Evolutionary conservation across 139 green algal species (phyloP).

Genomic region (Pycnococcus provasolii): DNA sequence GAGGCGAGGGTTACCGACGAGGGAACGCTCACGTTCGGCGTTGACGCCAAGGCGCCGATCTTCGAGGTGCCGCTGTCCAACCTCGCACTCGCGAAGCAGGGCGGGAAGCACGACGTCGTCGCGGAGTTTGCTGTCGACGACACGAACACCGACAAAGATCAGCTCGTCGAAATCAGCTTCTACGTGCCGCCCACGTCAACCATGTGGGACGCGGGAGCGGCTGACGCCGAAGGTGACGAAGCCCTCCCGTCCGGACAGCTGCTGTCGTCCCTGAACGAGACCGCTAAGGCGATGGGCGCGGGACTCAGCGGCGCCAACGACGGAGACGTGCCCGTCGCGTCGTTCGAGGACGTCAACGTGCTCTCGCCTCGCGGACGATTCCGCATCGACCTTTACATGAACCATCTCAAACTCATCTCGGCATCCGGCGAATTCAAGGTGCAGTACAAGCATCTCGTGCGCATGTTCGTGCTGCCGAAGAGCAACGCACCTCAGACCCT

Average conservation of each 20-base stretch:
- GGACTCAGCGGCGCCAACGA: slow-evolving; percentile 24
- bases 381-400: slow-evolving; percentile 40
- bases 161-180: slow-evolving; percentile 78
- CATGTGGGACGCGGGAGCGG: slow-evolving; percentile 21
- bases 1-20: slow-evolving; percentile 42
- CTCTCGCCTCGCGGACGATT: slow-evolving; percentile 34
- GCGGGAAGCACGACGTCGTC: slow-evolving; percentile 73
- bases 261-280: background rate
- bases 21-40: slow-evolving; percentile 58
- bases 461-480: slow-evolving; percentile 86
- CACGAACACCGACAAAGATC: slow-evolving; percentile 57
- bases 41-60: slow-evolving; percentile 46
- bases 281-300: slow-evolving; percentile 24
- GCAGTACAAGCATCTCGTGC: slow-evolving; percentile 71
- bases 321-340: slow-evolving; percentile 22
- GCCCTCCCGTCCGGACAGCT: background rate
- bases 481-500: slow-evolving; percentile 71
- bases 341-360: slow-evolving; percentile 64
- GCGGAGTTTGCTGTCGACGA: slow-evolving; percentile 88
- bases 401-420: slow-evolving; percentile 29
- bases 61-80: slow-evolving; percentile 77
- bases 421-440: slow-evolving; percentile 87
- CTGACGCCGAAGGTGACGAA: slow-evolving; percentile 16
- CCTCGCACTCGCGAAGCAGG: slow-evolving; percentile 48
- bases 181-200: slow-evolving; percentile 44